Base-by-base conservation (phyloP, 345 rosid genomes). In the Eutrema japonicum region DNA sequence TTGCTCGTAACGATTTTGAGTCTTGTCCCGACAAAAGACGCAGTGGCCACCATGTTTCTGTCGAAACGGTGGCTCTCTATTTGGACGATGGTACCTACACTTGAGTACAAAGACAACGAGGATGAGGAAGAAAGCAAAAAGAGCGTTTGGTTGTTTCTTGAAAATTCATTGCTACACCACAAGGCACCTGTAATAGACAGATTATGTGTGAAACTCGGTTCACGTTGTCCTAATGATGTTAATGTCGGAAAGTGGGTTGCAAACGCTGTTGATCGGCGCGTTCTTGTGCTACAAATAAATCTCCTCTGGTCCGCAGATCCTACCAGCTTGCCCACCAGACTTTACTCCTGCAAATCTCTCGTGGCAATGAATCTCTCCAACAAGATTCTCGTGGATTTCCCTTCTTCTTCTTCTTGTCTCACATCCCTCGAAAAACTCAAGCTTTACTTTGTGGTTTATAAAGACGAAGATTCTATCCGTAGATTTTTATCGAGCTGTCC, bases 401-500 rank as follows among this genome's bases (percentile, higher is more conserved):
- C 74, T 47, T 0, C 5, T 32, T 36, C 49, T 70, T 37, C 66
- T 30, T 29, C 51, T 14, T 70, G 10, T 32, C 66, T 70, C 57
- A 57, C 66, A 47, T 46, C 47, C 0, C 73, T 70, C 2, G 0
- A 1, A 5, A 2, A 0, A 0, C 66, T 57, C 12, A 0, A n/a
- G 10, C 36, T 70, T 12, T 0, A 1, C 37, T 22, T 0, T 69
- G 65, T 57, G 35, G 56, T 57, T 13, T 57, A 70, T 57, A 36
- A 70, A 70, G 47, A 70, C 47, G 74, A 70, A 7, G 57, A 2
- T 47, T 70, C 74, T 57, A 66, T 47, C 1, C 16, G 0, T 48
- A 29, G 41, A 1, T 16, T 70, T 3, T 70, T 70, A 59, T 70
- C 66, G 0, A 59, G 57, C 41, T 70, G 74, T 30, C 74, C 74